Base-by-base conservation (phyloP, 176 grass and related monocot species). In the Rhynchospora breviuscula region DNA sequence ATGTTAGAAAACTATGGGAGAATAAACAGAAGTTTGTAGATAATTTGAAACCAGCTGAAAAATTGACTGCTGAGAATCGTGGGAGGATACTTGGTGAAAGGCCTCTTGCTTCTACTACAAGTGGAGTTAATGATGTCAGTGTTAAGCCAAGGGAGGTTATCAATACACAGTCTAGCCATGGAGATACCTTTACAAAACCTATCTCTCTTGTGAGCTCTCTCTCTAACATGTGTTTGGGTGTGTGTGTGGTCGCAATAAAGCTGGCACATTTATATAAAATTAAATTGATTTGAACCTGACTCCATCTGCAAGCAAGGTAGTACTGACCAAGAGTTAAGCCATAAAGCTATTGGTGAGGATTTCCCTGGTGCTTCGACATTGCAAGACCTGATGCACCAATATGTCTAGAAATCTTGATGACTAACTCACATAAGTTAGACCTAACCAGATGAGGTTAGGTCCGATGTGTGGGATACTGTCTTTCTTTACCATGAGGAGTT, bases 31-130 rank as follows among this genome's bases (percentile, higher is more conserved):
- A 87, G 62, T 87, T 89, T 87, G 63, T 79, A 84, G 88, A 81
- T 84, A 87, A 91, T 18, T 86, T 87, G 15, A 91, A 93, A 23
- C 54, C 83, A 83, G 85, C 64, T 80, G 81, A 88, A 68, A 93
- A 88, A 81, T 89, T 98, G 86, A 95, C 87, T 66, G 93, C 91
- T 59, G 92, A 98, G 46, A 87, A 86, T 88, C 90, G 92, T 83
- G 95, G 95, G 62, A 98, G 77, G 87, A 89, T 95, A 91, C 86
- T 98, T 70, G 95, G 95, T 86, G 95, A 98, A 90, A 98, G 53
- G 85, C 92, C 93, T 66, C 93, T 98, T 83, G 80, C 89, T 81
- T 93, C 89, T 29, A 82, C 80, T 81, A 26, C 60, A 29, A 25
- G 10, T 51, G 25, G 21, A 43, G 31, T 13, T 49, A 82, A 48